Evolutionary conservation across 768 basidiomycete genomes (phyloP).

Genomic region (Leccinum disarticulatum): DNA sequence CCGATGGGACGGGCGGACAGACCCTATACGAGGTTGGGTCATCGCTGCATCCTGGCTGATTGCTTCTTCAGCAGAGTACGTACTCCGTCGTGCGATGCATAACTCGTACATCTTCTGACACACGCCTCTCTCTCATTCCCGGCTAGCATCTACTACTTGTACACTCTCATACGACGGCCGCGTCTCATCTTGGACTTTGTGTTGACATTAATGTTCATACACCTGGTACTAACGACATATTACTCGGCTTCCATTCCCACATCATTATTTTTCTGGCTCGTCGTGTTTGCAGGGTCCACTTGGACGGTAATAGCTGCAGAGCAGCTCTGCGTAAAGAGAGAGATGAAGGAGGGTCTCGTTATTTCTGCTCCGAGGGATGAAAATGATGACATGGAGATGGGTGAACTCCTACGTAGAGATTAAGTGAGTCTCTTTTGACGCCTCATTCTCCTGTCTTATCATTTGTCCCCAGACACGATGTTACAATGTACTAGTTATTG

Average conservation of each 20-base stretch:
- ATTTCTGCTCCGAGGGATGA: constrained; percentile 46
- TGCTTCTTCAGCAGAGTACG: constrained; percentile 84
- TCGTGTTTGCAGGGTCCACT: constrained; percentile 69
- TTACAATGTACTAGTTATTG: constrained; percentile 25
- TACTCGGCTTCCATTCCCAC: constrained; percentile 67
- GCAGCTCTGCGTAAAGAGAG: constrained; percentile 86
- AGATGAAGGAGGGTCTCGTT: constrained; percentile 83
- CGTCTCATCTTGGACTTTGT: constrained; percentile 95
- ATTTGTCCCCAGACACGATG: constrained; percentile 11
- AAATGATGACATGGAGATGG: constrained; percentile 56
- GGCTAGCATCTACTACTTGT: constrained; percentile 72
- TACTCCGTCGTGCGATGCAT: constrained; percentile 22
- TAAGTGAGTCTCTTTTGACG: constrained; percentile 44
- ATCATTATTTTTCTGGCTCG: constrained; percentile 89
- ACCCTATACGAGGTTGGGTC: constrained; percentile 86
- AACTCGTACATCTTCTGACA: neutral
- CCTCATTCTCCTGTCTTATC: constrained; percentile 3
- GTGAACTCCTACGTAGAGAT: constrained; percentile 51
- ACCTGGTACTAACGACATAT: constrained; percentile 92
- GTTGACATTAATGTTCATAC: constrained; percentile 86
- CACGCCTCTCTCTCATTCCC: constrained; percentile 11
- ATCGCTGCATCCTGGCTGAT: constrained; percentile 85
- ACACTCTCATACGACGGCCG: constrained; percentile 84
- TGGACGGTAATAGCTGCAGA: constrained; percentile 81
- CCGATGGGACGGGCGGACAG: constrained; percentile 67